Percentiles rank a stretch among this genome's conserved stretches.
These are phyloP conservation scores for Penicillium sp. DNA, from an alignment of 2,329 filamentous ascomycete species.

Conservation along the genomic window DNA sequence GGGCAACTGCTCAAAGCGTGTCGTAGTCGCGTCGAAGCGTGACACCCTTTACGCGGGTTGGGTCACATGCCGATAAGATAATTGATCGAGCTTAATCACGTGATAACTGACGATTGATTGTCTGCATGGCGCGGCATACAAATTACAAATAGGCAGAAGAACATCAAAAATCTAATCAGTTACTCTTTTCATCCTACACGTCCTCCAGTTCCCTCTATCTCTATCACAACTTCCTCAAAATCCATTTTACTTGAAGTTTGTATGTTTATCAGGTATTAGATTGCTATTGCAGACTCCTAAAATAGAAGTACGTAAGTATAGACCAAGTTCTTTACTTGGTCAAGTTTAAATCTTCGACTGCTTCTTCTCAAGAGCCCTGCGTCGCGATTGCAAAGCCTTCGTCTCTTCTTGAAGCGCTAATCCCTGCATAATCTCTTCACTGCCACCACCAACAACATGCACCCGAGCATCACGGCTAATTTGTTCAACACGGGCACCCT, in stretches of 20 bases:
- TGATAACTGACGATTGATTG: neutral
- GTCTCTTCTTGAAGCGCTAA: conserved; percentile 34
- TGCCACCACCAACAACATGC: conserved; percentile 43
- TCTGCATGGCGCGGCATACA: too few species aligned
- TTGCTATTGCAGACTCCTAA: too few species aligned
- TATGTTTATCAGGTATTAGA: too few species aligned
- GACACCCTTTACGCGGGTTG: neutral
- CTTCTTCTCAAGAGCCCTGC: conserved; percentile 28
- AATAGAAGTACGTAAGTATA: too few species aligned
- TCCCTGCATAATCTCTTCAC: conserved; percentile 43
- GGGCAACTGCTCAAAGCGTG: neutral
- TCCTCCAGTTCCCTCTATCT: too few species aligned
- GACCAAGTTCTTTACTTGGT: too few species aligned
- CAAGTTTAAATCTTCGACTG: conserved; percentile 15
- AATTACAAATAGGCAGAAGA: too few species aligned
- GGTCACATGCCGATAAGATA: neutral
- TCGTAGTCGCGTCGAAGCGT: neutral
- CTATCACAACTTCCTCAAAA: too few species aligned
- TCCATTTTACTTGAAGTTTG: too few species aligned
- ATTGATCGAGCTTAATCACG: neutral
- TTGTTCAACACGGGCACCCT: conserved; percentile 54
- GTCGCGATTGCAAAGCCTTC: conserved; percentile 30
- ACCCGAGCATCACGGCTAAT: conserved; percentile 56
- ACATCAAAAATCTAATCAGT: too few species aligned
- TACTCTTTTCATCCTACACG: too few species aligned